Base-by-base conservation (phyloP, 352 stramenopile species). In the Halophytophthora polymorphica region DNA sequence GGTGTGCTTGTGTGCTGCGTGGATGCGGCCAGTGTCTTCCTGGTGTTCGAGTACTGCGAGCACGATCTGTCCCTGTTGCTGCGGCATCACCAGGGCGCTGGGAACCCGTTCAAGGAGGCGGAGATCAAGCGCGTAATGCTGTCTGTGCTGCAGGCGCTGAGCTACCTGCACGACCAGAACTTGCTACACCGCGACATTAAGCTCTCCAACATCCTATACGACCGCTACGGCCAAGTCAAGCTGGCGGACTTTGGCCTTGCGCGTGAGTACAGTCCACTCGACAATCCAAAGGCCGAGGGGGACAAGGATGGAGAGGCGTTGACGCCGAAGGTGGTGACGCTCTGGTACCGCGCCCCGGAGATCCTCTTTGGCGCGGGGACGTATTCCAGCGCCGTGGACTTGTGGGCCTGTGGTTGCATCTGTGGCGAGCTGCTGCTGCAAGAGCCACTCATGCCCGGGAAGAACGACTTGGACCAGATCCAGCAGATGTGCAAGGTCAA, bases 271-370 rank as follows among this genome's bases (percentile, higher is more conserved):
- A 67, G 61, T 38, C 96, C 79, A 60, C 79, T 97, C n/a, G 25
- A 31, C 25, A 83, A 82, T 31, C 90, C 88, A 28, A 91, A 98
- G 65, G 72, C 96, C 10, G 61, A 96, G 23, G 62, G 95, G 17
- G 81, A 73, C 17, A 71, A 92, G 23, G 45, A 33, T 2, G 23
- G 17, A 14, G 49, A 64, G 1, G 17, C 33, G 17, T 46, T 83
- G 19, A 80, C 69, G 15, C 92, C 81, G 68, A 93, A 89, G 41
- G 93, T 98, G 11, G 92, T 98, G 28, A 98, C 95, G 10, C 64
- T 98, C 7, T 98, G 90, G 93, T 98, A 98, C 60, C 80, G 93
- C 6, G 86, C 91, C 15, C 90, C 92, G 0, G 94, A 98, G 71
- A 77, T 98, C 13, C 66, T 98, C 13, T 67, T 98, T 7, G 93